Evolutionary conservation across 1,284 basidiomycete genomes (phyloP), one percentile per base, ranked within the genome.

Genomic region (Leucoagaricus sp.): DNA sequence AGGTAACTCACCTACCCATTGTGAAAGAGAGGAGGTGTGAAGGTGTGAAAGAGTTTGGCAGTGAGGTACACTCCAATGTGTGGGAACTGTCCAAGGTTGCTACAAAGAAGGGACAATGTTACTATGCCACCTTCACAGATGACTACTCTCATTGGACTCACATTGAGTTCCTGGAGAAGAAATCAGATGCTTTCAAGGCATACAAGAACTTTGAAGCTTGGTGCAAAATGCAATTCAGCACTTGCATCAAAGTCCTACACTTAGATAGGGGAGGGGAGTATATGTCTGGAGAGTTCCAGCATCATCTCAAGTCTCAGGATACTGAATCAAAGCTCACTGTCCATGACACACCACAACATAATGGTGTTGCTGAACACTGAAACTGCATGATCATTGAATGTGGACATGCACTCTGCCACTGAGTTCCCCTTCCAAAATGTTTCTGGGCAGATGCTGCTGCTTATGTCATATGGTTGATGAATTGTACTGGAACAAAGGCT

Each of bases 231-330:
- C 69, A 72, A 46, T 53, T 59, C 19, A 51, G 62, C 7, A 56
- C 54, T 4, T 3, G 21, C 7, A 66, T 80, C 51, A 70, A 72
- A 55, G 26, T 40, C 33, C 58, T 79, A 0, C 68, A 71, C 31
- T 68, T 68, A 0, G 75, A 80, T 58, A 53, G 61, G 34, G 74
- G 74, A 0, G 68, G 72, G 0, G 73, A 77, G 58, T 77, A 72
- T 61, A 55, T 62, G 1, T 60, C 66, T 12, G 48, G 59, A 4
- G 62, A 66, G 21, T 72, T 75, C 49, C 41, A 38, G 5, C 26
- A 31, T 6, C 61, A 68, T 52, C 66, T 76, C 17, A 58, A 67
- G 15, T 52, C 40, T 8, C 28, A 57, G 19, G 74, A 74, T 0
- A 76, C 65, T 0, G 23, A 45, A 2, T 62, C 53, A 3, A 63